These are phyloP conservation scores for Ilex aquifolium DNA, from an alignment of 257 asterid genomes.

Conservation along the genomic window DNA sequence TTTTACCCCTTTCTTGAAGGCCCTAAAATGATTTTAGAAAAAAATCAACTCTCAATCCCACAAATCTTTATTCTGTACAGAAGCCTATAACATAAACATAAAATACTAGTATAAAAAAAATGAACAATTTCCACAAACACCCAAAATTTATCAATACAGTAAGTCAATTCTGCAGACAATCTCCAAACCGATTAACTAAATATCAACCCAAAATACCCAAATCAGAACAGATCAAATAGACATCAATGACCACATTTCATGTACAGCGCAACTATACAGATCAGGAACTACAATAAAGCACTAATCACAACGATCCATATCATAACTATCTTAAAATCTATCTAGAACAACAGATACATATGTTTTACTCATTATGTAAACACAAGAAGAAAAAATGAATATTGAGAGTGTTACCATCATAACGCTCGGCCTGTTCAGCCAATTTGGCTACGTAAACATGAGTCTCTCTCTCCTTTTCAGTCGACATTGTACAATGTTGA, in stretches of 20 bases:
- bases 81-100: too few species aligned
- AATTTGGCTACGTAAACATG: constrained; percentile 86
- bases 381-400: neutral
- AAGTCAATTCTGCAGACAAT: too few species aligned
- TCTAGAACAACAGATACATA: neutral
- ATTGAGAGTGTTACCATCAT: constrained; percentile 45
- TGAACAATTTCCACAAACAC: too few species aligned
- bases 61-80: too few species aligned
- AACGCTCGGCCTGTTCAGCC: constrained; percentile 87
- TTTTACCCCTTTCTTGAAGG: too few species aligned
- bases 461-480: constrained; percentile 66
- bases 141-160: too few species aligned
- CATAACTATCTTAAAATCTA: neutral
- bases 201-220: too few species aligned
- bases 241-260: neutral
- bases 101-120: too few species aligned
- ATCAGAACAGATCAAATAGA: neutral
- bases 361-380: neutral
- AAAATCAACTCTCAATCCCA: too few species aligned
- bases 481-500: constrained; percentile 36
- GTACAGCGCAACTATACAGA: too few species aligned
- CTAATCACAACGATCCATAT: neutral
- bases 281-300: neutral
- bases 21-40: too few species aligned
- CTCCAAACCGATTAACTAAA: too few species aligned